phyloP scores from a whole-genome alignment of 1,284 basidiomycete species.

The Spongispora temasekensis region DNA sequence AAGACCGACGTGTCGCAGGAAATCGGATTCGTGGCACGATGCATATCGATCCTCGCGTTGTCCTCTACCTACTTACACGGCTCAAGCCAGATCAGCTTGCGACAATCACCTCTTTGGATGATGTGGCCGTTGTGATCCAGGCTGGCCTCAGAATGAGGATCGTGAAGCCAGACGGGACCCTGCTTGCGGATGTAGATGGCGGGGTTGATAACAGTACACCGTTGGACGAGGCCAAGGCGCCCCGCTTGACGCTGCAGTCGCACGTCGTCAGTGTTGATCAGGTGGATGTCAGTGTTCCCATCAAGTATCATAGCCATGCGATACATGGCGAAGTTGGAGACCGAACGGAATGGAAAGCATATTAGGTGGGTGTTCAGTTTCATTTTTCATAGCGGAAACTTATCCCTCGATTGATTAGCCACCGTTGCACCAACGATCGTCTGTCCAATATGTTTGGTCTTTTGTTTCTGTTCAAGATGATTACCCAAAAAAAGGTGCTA shows the following conservation, averaged over 20 bases:
- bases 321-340: conserved; percentile 8
- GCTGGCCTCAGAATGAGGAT: conserved; percentile 15
- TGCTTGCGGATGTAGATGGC: conserved; percentile 2
- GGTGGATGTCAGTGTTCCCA: neutral
- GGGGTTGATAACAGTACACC: neutral
- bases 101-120: conserved; percentile 4
- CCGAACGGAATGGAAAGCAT: neutral
- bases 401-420: neutral
- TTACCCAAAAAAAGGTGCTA: too few relatives aligned
- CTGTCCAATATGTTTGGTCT: too few relatives aligned
- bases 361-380: conserved; percentile 4
- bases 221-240: conserved; percentile 7
- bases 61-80: conserved; percentile 13
- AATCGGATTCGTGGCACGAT: conserved; percentile 17
- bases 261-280: conserved; percentile 7
- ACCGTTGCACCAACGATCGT: too few relatives aligned
- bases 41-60: conserved; percentile 14
- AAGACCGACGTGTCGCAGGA: conserved; percentile 9
- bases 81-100: neutral
- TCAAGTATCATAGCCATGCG: neutral
- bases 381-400: neutral
- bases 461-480: too few relatives aligned
- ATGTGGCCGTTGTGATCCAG: conserved; percentile 3
- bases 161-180: conserved; percentile 16
- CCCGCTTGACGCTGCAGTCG: conserved; percentile 12